Percentiles rank a stretch among this genome's conserved stretches.
Evolutionary conservation across 1,139 yeast genomes (phyloP).

Genomic region (Saccharomyces hybrid): DNA sequence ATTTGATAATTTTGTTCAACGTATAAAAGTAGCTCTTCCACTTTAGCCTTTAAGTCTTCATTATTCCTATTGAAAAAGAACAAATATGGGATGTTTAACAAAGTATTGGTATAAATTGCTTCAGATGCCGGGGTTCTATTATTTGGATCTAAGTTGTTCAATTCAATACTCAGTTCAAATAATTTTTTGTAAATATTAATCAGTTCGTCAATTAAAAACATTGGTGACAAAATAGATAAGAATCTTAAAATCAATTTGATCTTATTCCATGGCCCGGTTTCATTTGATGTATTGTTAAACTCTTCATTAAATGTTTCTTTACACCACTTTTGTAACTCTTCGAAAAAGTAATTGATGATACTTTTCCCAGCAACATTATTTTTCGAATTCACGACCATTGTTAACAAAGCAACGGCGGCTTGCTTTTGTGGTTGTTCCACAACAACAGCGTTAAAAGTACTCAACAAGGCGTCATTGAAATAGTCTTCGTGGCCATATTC

Average conservation of each 20-base stretch:
- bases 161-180: constrained; percentile 47
- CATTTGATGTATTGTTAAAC: constrained; percentile 28
- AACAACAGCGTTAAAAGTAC: constrained; percentile 60
- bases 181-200: constrained; percentile 47
- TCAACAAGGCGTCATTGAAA: constrained; percentile 51
- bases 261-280: constrained; percentile 65
- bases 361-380: constrained; percentile 63
- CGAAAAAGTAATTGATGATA: constrained; percentile 62
- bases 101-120: constrained; percentile 55
- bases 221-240: constrained; percentile 56
- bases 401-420: constrained; percentile 59
- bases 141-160: constrained; percentile 39
- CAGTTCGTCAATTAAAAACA: constrained; percentile 48
- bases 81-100: constrained; percentile 64
- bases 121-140: constrained; percentile 56
- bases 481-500: constrained; percentile 63
- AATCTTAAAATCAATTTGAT: constrained; percentile 67
- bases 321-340: constrained; percentile 50
- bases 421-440: constrained; percentile 89
- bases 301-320: constrained; percentile 31
- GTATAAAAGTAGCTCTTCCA: constrained; percentile 40
- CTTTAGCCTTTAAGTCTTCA: constrained; percentile 34
- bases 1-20: constrained; percentile 34
- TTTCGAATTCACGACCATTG: constrained; percentile 60
- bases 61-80: constrained; percentile 40